These are phyloP conservation scores for Castanopsis chinensis DNA, from an alignment of 306 rosid genomes.

Conservation along the genomic window DNA sequence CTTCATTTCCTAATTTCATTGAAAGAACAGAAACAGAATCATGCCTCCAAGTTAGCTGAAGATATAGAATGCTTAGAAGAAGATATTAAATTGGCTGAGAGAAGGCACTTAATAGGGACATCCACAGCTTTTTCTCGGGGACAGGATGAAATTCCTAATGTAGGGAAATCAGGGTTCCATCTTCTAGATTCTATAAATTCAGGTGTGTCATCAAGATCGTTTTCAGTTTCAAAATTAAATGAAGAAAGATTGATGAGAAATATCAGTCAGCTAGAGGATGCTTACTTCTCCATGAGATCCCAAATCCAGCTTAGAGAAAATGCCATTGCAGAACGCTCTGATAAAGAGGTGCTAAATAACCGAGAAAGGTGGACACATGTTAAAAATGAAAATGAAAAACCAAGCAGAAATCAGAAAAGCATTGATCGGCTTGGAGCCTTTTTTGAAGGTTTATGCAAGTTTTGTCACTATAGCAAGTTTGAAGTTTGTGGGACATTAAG, in stretches of 20 bases:
- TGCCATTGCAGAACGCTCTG: constrained; percentile 45
- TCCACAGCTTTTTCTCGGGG: constrained; percentile 17
- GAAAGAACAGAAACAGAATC: constrained; percentile 63
- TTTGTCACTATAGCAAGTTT: constrained; percentile 76
- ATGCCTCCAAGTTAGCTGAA: constrained; percentile 67
- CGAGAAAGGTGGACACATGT: constrained; percentile 50
- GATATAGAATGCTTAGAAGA: constrained; percentile 66
- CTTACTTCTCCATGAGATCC: constrained; percentile 84
- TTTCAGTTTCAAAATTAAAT: constrained; percentile 33
- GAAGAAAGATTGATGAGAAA: constrained; percentile 54
- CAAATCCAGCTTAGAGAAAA: constrained; percentile 57
- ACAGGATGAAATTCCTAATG: too few relatives aligned
- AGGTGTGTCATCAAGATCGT: constrained; percentile 32
- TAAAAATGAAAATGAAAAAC: constrained; percentile 41
- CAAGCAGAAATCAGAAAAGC: constrained; percentile 3
- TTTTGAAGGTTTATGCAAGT: constrained; percentile 93
- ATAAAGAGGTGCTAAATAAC: constrained; percentile 46
- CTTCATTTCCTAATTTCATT: constrained; percentile 60
- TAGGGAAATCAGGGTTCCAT: background rate
- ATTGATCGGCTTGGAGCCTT: constrained; percentile 65
- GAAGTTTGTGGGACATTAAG: constrained; percentile 82
- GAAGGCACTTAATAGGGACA: constrained; percentile 52
- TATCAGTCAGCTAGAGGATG: constrained; percentile 67
- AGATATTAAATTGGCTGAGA: constrained; percentile 73
- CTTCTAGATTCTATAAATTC: constrained; percentile 37